Base-by-base conservation (phyloP, 225 moss, liverwort and hornwort genomes). In the Antitrichia curtipendula region DNA sequence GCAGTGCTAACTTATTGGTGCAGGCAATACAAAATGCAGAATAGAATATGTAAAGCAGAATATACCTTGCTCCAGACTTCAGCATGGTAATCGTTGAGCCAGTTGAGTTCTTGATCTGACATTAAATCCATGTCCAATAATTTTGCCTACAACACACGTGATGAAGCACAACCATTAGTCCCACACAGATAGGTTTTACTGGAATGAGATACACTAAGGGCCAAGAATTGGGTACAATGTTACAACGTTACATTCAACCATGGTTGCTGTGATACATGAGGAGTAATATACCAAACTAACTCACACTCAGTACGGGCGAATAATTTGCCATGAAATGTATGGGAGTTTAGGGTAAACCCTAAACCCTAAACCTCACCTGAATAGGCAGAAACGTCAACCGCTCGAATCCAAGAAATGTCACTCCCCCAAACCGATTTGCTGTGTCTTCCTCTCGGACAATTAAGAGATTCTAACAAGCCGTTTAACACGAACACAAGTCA, bases 31-130 rank as follows among this genome's bases (percentile, higher is more conserved):
- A 57, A 62, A 69, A 76, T 57, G 28, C 80, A 79, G 16, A 63
- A 43, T 53, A 82, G 49, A 81, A 80, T n/a, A 50, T 74, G 72
- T 36, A 74, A 83, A 71, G 18, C 62, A 65, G 54, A 58, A 45
- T 11, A 45, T 90, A 98, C 99, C 97, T 99, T 99, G 72, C 91
- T 91, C 97, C 96, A 97, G 36, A 97, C 96, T 93, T 99, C 93
- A n/a, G 92, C 80, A 88, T 99, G 99, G 84, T 99, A 99, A 63
- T 94, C 92, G 74, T 99, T 97, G 82, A 99, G 82, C 99, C 99
- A 99, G 65, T 91, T 94, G 45, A 96, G 81, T 93, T 99, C 99
- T 58, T 93, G 94, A 47, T 92, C 95, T 62, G 99, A 94, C 88
- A 99, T 62, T 70, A 99, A 84, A 45, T 91, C 90, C 45, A 96